These are phyloP conservation scores for Arctostaphylos glauca DNA, from an alignment of 148 eudicot species.

Conservation along the genomic window DNA sequence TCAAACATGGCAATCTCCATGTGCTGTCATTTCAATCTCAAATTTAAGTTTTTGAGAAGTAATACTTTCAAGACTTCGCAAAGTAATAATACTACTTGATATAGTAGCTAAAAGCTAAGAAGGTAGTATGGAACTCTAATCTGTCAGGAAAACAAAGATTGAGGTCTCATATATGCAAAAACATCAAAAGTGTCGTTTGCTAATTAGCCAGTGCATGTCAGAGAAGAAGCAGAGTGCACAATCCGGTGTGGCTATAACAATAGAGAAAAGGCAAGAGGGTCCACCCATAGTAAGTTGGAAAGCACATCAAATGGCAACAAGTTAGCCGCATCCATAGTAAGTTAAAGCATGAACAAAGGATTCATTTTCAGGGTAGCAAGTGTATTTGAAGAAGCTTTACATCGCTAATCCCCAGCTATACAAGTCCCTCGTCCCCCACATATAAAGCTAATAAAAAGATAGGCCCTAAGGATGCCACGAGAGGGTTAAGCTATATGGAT, in stretches of 20 bases:
- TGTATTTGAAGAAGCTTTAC: not conserved
- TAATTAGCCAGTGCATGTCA: not conserved
- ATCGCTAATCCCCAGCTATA: not conserved
- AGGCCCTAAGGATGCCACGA: not conserved
- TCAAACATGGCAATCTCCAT: not conserved
- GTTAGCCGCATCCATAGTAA: not conserved
- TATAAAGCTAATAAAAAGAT: not conserved
- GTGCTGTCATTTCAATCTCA: not conserved
- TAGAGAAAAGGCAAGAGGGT: not conserved
- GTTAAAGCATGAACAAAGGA: not conserved
- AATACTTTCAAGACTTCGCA: not conserved
- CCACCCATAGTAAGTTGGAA: not conserved
- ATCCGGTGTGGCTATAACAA: not conserved
- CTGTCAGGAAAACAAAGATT: not conserved
- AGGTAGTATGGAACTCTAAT: not conserved
- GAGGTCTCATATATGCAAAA: conserved; percentile 3
- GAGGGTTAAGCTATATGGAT: not conserved
- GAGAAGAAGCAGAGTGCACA: conserved; percentile 1
- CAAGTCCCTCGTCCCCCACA: not conserved
- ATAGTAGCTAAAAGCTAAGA: not conserved
- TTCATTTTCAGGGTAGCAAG: not conserved
- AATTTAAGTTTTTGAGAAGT: not conserved
- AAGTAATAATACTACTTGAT: not conserved
- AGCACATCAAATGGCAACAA: not conserved
- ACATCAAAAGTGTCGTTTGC: not conserved